Evolutionary conservation across 2,329 filamentous ascomycete species (phyloP).

Genomic region (Aspergillus novoparasiticus): DNA sequence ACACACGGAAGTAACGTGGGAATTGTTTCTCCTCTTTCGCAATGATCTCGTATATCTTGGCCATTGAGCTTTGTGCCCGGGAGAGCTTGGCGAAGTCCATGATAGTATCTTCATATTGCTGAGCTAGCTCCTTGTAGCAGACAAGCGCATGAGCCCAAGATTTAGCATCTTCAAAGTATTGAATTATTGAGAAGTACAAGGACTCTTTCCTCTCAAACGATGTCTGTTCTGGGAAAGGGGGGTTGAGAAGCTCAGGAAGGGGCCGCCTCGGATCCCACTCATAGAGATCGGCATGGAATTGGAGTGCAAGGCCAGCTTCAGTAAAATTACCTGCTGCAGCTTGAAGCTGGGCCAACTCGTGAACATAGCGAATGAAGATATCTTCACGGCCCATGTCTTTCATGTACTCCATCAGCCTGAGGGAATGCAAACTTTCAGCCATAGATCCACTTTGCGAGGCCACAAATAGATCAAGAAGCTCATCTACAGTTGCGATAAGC

Average conservation of each 20-base stretch:
- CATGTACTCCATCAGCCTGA: slow-evolving; percentile 93
- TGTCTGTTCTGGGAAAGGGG: slow-evolving; percentile 77
- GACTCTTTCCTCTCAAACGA: slow-evolving; percentile 91
- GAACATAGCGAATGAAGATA: slow-evolving; percentile 94
- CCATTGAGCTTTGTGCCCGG: slow-evolving; percentile 84
- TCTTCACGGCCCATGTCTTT: slow-evolving; percentile 97
- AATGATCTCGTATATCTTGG: slow-evolving; percentile 86
- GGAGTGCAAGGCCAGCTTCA: slow-evolving; percentile 84
- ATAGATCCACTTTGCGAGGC: slow-evolving; percentile 77
- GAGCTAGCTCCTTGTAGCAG: slow-evolving; percentile 85
- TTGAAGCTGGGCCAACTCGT: slow-evolving; percentile 82
- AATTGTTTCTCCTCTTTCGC: slow-evolving; percentile 76
- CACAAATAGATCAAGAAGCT: slow-evolving; percentile 86
- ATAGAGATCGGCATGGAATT: slow-evolving; percentile 89
- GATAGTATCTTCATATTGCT: slow-evolving; percentile 85
- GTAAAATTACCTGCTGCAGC: slow-evolving; percentile 74
- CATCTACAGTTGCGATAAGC: slow-evolving; percentile 81
- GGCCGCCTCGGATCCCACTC: slow-evolving; percentile 78
- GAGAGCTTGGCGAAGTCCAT: slow-evolving; percentile 94
- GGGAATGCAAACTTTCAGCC: slow-evolving; percentile 83
- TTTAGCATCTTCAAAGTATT: slow-evolving; percentile 90
- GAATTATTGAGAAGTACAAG: slow-evolving; percentile 93
- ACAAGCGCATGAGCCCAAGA: slow-evolving; percentile 87
- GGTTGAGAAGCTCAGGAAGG: slow-evolving; percentile 69
- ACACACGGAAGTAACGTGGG: slow-evolving; percentile 87